Evolutionary conservation across 768 basidiomycete genomes (phyloP), one percentile per base, ranked within the genome.

Genomic region (Lactarius vividus): DNA sequence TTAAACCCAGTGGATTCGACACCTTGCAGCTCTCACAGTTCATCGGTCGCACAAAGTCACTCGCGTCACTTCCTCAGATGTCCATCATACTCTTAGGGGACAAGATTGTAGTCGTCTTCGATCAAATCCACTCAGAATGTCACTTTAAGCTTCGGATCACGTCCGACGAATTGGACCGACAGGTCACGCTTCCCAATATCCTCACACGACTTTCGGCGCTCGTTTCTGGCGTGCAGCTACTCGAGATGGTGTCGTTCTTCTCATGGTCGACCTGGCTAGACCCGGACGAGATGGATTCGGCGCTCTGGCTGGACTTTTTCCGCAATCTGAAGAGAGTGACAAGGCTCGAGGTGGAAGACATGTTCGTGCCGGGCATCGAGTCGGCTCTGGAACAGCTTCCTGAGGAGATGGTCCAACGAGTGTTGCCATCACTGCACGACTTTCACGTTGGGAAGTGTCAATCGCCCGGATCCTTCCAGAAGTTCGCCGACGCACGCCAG

Each of bases 11-110:
- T 9, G 13, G 8, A 20, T 31, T 63, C 26, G 46, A 57, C 13
- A 58, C 46, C 31, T 26, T 56, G 3, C 33, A 63, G 20, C 57
- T 63, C 11, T 35, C 62, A 16, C 55, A 35, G 33, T 63, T 63
- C 18, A 62, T 56, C 28, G 35, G 61, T 18, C 61, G 54, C 33
- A 56, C 54, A 33, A 33, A 44, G 13, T 1, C n/a, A 4, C 23
- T 62, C 29, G 56, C 29, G 20, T 62, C 54, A 6, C 46, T 56
- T 29, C 18, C 26, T 23, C 42, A 46, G 15, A 23, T 35, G 28
- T 37, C 56, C 23, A 57, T 63, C 42, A 31, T 42, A 16, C 39
- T 62, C 26, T 44, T 16, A 40, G 31, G 33, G 18, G 61, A 55
- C 23, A 40, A n/a, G 54, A 54, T 8, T 55, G 23, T 40, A 42